A percentile compares a stretch with the other conserved stretches of the same genome.
Evolutionary conservation across 441 rosid genomes (phyloP).

Genomic region (Erodium chrysanthum): DNA sequence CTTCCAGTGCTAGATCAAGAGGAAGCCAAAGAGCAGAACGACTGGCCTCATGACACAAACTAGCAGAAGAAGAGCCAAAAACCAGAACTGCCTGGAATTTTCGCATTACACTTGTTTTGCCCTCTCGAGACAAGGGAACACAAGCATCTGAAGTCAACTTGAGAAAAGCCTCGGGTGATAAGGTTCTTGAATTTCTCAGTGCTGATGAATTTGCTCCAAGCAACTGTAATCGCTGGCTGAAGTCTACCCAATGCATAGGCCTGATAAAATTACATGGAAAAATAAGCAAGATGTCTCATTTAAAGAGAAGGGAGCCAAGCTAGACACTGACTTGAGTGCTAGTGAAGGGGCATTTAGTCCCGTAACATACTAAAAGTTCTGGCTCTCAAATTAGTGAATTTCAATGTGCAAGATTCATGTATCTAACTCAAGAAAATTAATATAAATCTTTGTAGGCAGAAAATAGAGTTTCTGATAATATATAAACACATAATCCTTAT

Average conservation of each 20-base stretch:
- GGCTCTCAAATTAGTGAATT: background rate
- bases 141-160: conserved; percentile 38
- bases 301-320: background rate
- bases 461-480: background rate
- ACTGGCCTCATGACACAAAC: conserved; percentile 48
- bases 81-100: conserved; percentile 40
- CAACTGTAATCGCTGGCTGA: conserved; percentile 38
- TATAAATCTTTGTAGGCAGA: background rate
- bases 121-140: conserved; percentile 28
- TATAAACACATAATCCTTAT: background rate
- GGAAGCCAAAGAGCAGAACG: conserved; percentile 69
- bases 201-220: conserved; percentile 41
- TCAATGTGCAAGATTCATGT: background rate
- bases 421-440: background rate
- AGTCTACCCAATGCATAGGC: conserved; percentile 43
- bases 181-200: conserved; percentile 33
- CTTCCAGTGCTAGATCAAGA: conserved; percentile 62
- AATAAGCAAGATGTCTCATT: conserved; percentile 20
- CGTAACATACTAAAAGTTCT: background rate
- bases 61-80: conserved; percentile 45
- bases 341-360: conserved; percentile 8
- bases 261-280: conserved; percentile 28
- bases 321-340: conserved; percentile 9
- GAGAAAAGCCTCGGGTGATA: conserved; percentile 32
- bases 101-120: conserved; percentile 36